These are phyloP conservation scores for Cordyceps militaris DNA, from an alignment of 2,329 filamentous ascomycete genomes.

Conservation along the genomic window DNA sequence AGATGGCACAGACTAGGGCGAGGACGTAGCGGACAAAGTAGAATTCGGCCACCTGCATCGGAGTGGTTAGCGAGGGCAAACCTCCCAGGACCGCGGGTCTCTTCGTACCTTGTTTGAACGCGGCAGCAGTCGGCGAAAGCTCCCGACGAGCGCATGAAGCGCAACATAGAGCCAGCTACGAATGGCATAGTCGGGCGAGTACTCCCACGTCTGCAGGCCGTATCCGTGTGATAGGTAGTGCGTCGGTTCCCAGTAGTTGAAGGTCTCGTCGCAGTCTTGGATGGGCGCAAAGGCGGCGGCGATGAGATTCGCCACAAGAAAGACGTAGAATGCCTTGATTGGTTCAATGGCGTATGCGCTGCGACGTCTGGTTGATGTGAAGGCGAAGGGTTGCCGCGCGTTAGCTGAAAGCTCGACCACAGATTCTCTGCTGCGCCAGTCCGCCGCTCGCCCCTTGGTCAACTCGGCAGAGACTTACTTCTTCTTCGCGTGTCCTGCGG, in stretches of 20 bases:
- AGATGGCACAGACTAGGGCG: slow-evolving; percentile 69
- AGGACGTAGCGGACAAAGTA: slow-evolving; percentile 75
- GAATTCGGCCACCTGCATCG: slow-evolving; percentile 60
- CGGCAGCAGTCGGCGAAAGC: slow-evolving; percentile 56
- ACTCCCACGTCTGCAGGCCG: slow-evolving; percentile 97
- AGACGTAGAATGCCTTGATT: slow-evolving; percentile 73
- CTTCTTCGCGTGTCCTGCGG: slow-evolving; percentile 44
- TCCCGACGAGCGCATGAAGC: slow-evolving; percentile 68
- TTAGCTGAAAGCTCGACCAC: not conserved
- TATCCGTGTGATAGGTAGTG: slow-evolving; percentile 92
- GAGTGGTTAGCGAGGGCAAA: not conserved
- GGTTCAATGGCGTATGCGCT: slow-evolving; percentile 60
- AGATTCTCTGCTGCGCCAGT: not conserved
- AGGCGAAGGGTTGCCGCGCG: not conserved
- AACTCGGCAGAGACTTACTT: slow-evolving; percentile 29
- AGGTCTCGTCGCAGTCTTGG: slow-evolving; percentile 96
- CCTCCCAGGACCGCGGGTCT: no score
- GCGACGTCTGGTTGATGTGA: slow-evolving; percentile 30
- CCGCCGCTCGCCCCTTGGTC: not conserved
- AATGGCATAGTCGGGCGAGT: slow-evolving; percentile 90
- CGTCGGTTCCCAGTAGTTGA: slow-evolving; percentile 98
- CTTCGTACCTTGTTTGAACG: slow-evolving; percentile 48
- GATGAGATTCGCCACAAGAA: slow-evolving; percentile 64
- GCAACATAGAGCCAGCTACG: slow-evolving; percentile 88
- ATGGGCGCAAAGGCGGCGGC: slow-evolving; percentile 83